These are phyloP conservation scores for Anthoceros angustus DNA, from an alignment of 225 moss, liverwort and hornwort genomes.

Conservation along the genomic window DNA sequence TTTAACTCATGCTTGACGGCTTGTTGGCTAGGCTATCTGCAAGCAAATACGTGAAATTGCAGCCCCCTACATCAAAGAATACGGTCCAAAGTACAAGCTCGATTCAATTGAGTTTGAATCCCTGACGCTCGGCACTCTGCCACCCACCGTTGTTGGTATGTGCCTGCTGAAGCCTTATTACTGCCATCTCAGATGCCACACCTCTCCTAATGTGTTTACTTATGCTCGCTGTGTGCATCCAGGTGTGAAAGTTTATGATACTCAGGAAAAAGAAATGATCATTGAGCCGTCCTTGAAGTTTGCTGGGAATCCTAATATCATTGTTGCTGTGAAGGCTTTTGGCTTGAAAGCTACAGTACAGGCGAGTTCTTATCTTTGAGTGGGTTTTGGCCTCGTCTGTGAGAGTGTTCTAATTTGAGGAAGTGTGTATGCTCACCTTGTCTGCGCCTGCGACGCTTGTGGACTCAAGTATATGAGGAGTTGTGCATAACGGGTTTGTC, in stretches of 20 bases:
- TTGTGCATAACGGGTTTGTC: not conserved
- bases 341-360: constrained; percentile 84
- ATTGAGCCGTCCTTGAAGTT: constrained; percentile 79
- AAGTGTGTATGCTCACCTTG: not conserved
- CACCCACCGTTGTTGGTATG: constrained; percentile 81
- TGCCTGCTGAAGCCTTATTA: not conserved
- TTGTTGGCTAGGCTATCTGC: constrained; percentile 51
- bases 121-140: constrained; percentile 77
- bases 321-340: constrained; percentile 78
- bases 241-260: constrained; percentile 95
- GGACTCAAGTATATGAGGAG: not conserved
- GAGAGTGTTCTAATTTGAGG: too few relatives aligned
- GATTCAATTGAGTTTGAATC: constrained; percentile 71
- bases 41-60: constrained; percentile 71
- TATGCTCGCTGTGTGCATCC: not conserved
- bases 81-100: constrained; percentile 65
- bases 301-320: constrained; percentile 95
- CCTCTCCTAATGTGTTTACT: not conserved
- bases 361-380: constrained; percentile 25
- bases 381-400: too few relatives aligned
- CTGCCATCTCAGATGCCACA: not conserved
- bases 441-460: constrained; percentile 3
- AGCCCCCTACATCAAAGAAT: constrained; percentile 66
- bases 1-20: too few relatives aligned
- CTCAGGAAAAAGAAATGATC: constrained; percentile 81